phyloP scores from a whole-genome alignment of 164 flowering plant genomes.

The Sedum album region DNA sequence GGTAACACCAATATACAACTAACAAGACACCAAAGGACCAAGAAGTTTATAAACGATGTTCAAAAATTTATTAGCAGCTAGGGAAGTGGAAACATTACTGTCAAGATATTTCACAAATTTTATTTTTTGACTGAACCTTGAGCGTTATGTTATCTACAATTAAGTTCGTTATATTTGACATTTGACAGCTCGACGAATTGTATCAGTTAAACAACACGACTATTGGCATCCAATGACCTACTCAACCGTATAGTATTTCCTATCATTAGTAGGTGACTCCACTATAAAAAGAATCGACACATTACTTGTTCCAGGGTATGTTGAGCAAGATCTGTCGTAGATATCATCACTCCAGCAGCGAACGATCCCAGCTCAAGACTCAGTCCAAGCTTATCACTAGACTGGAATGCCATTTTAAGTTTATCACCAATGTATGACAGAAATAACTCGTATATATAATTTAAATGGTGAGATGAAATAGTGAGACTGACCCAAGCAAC shows the following conservation, averaged over 20 bases:
- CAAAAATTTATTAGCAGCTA: neutral
- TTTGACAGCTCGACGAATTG: too few species aligned
- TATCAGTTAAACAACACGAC: neutral
- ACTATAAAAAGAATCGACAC: neutral
- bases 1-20: neutral
- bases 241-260: neutral
- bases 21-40: neutral
- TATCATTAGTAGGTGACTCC: neutral
- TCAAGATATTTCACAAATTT: neutral
- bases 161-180: neutral
- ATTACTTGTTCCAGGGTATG: conserved; percentile 93
- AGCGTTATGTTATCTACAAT: too few species aligned
- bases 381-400: conserved; percentile 94
- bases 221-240: neutral
- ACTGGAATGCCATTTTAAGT: conserved; percentile 39
- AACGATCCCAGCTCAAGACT: conserved; percentile 96
- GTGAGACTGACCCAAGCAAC: conserved; percentile 87
- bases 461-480: conserved; percentile 11
- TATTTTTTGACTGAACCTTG: neutral
- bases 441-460: neutral
- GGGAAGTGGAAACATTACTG: neutral
- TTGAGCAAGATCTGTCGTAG: conserved; percentile 91
- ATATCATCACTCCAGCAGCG: conserved; percentile 99
- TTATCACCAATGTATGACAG: neutral
- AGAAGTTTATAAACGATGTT: neutral